These are phyloP conservation scores for Nicotiana undulata DNA, from an alignment of 257 asterid species.

Conservation along the genomic window DNA sequence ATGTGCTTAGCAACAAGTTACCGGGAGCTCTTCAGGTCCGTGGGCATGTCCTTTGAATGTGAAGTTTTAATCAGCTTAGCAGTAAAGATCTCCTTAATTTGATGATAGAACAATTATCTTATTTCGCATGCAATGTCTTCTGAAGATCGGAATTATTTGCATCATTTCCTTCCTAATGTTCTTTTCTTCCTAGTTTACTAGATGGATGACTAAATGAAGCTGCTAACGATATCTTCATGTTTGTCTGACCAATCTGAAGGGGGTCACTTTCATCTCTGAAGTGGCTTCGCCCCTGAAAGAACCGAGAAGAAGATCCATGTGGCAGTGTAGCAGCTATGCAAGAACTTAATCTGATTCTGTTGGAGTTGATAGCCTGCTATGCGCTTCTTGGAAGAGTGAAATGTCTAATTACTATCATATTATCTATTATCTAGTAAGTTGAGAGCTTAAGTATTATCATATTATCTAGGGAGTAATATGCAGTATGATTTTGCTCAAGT, in stretches of 20 bases:
- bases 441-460: background rate
- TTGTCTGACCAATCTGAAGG: background rate
- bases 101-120: background rate
- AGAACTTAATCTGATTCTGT: background rate
- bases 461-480: background rate
- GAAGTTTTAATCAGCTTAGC: background rate
- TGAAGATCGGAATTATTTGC: background rate
- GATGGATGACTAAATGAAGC: background rate
- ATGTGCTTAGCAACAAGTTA: background rate
- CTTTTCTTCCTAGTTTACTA: background rate
- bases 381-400: background rate
- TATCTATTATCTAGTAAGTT: background rate
- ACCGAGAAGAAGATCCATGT: no score
- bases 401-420: background rate
- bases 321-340: background rate
- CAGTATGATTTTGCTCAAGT: background rate
- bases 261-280: background rate
- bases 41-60: background rate
- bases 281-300: background rate
- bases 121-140: background rate
- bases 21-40: background rate
- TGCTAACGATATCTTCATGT: background rate
- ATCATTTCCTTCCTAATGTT: background rate
- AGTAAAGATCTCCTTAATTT: background rate
- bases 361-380: background rate